phyloP scores from a whole-genome alignment of 805 yeast genomes.

The Starmerella stigmatis region DNA sequence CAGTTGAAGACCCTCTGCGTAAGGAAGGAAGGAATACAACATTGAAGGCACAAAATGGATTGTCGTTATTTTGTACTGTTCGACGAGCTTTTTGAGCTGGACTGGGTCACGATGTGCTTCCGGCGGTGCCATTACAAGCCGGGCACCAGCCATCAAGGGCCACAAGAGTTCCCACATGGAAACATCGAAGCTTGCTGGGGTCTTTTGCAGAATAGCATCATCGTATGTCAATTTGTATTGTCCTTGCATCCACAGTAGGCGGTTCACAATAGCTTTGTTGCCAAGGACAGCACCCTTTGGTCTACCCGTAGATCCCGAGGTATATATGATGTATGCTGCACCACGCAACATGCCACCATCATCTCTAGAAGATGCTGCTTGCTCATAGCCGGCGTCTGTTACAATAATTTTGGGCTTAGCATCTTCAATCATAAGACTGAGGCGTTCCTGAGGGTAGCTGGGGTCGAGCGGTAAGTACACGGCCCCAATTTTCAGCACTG shows the following conservation, averaged over 20 bases:
- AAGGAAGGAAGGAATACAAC: slow-evolving; percentile 10
- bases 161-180: slow-evolving; percentile 20
- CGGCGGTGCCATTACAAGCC: slow-evolving; percentile 16
- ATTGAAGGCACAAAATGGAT: slow-evolving; percentile 19
- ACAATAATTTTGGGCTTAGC: slow-evolving; percentile 12
- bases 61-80: slow-evolving; percentile 10
- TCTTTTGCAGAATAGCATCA: slow-evolving; percentile 16
- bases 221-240: slow-evolving; percentile 1
- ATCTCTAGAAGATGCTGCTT: no score
- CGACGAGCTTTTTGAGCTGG: neutral
- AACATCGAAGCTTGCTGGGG: slow-evolving; percentile 18
- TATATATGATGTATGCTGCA: slow-evolving; percentile 66
- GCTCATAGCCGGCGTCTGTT: neutral
- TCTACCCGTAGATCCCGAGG: slow-evolving; percentile 75
- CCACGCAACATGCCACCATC: no score
- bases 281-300: slow-evolving; percentile 70
- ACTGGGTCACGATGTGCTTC: slow-evolving; percentile 17
- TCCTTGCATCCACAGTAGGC: slow-evolving; percentile 17
- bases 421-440: slow-evolving; percentile 14
- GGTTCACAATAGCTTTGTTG: slow-evolving; percentile 15
- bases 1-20: neutral
- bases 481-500: slow-evolving; percentile 9
- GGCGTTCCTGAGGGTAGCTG: slow-evolving; percentile 11
- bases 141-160: slow-evolving; percentile 16
- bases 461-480: slow-evolving; percentile 16